These are phyloP conservation scores for Corymbia calophylla DNA, from an alignment of 441 rosid genomes.

Conservation along the genomic window DNA sequence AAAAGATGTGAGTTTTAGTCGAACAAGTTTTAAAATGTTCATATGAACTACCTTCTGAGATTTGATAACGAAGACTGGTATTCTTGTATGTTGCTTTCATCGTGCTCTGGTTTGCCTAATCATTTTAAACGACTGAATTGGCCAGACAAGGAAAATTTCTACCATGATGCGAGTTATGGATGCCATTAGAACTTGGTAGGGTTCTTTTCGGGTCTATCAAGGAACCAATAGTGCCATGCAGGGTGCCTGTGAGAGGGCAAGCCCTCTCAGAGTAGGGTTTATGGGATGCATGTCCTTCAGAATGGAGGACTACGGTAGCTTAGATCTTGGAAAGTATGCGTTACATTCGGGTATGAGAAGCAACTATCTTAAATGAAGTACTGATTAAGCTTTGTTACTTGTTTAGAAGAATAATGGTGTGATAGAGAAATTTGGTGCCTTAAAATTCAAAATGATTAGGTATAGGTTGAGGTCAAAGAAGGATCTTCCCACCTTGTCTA, in stretches of 20 bases:
- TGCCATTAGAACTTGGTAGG: not conserved
- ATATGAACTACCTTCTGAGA: not conserved
- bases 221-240: not conserved
- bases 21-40: not conserved
- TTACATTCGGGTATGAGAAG: not conserved
- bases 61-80: not conserved
- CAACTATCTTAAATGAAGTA: not conserved
- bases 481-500: not conserved
- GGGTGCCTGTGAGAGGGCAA: not conserved
- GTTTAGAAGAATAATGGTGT: not conserved
- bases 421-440: not conserved
- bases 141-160: not conserved
- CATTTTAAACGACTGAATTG: not conserved
- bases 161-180: not conserved
- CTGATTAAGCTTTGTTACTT: not conserved
- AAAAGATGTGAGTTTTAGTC: conserved; percentile 36
- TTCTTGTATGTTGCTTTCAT: not conserved
- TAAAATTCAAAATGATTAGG: not conserved
- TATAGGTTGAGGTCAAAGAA: not conserved
- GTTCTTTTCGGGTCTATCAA: not conserved
- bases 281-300: not conserved
- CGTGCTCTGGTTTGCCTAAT: not conserved
- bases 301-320: not conserved
- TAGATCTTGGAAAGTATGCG: not conserved
- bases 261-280: not conserved